Percentiles rank a stretch among this genome's conserved stretches.
Evolutionary conservation across 2,329 filamentous ascomycete genomes (phyloP).

Genomic region (Cladophialophora immunda): DNA sequence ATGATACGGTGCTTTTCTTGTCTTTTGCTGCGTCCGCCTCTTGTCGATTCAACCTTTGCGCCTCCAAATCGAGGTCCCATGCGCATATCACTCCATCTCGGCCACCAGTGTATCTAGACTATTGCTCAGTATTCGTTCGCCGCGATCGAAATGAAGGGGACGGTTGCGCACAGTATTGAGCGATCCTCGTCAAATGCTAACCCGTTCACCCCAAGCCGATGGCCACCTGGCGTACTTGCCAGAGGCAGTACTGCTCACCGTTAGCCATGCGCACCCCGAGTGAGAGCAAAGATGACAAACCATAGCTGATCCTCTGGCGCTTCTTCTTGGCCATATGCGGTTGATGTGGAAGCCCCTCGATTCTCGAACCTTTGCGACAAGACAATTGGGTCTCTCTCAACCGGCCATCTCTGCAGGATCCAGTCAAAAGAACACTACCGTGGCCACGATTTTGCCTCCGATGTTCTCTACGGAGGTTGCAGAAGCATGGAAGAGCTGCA

Average conservation of each 20-base stretch:
- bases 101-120: slow-evolving; percentile 85
- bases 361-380: slow-evolving; percentile 18
- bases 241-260: slow-evolving; percentile 70
- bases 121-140: slow-evolving; percentile 34
- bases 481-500: slow-evolving; percentile 19
- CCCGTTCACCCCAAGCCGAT: slow-evolving; percentile 93
- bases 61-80: slow-evolving; percentile 85
- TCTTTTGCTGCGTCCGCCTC: slow-evolving; percentile 38
- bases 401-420: slow-evolving; percentile 25
- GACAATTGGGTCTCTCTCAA: slow-evolving; percentile 17
- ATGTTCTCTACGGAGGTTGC: slow-evolving; percentile 16
- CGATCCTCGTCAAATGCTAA: slow-evolving; percentile 84
- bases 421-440: slow-evolving; percentile 11
- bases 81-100: slow-evolving; percentile 95
- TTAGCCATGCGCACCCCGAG: slow-evolving; percentile 17
- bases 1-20: slow-evolving; percentile 56
- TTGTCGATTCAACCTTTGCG: slow-evolving; percentile 47
- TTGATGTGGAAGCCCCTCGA: slow-evolving; percentile 18
- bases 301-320: slow-evolving; percentile 75
- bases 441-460: not conserved
- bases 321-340: slow-evolving; percentile 70
- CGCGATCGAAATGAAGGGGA: slow-evolving; percentile 26
- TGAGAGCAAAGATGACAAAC: slow-evolving; percentile 53
- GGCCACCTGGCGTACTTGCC: slow-evolving; percentile 78
- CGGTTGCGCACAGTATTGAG: slow-evolving; percentile 78